Evolutionary conservation across 805 yeast genomes (phyloP).

Genomic region (Soucietia sequanensis): DNA sequence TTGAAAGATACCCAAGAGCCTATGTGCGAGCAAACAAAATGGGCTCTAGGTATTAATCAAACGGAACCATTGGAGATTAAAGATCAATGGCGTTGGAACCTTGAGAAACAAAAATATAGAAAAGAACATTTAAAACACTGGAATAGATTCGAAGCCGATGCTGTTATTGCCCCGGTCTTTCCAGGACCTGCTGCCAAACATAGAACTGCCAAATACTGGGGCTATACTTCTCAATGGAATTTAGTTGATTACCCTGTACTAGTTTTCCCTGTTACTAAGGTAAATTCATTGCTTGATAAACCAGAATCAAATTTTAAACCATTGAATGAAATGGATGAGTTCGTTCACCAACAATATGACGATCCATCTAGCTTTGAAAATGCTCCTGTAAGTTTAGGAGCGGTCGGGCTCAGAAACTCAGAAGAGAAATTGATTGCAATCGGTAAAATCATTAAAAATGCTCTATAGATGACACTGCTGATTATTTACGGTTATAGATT

Average conservation of each 20-base stretch:
- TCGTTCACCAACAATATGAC: constrained; percentile 11
- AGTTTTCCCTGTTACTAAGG: constrained; percentile 15
- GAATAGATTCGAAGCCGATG: constrained; percentile 7
- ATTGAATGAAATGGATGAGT: constrained; percentile 11
- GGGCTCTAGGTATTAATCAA: constrained; percentile 9
- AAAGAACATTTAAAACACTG: constrained; percentile 15
- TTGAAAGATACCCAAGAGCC: constrained; percentile 11
- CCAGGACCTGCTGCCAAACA: constrained; percentile 16
- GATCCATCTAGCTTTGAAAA: constrained; percentile 12
- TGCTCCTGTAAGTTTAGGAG: constrained; percentile 15
- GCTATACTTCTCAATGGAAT: constrained; percentile 18
- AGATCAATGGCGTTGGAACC: constrained; percentile 15
- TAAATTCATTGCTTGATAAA: constrained; percentile 11
- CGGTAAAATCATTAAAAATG: constrained; percentile 8
- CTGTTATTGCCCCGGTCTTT: constrained; percentile 16
- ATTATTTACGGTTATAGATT: no score
- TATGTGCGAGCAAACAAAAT: constrained; percentile 10
- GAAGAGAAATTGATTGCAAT: constrained; percentile 17
- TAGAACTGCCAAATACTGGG: constrained; percentile 19
- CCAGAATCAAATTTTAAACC: constrained; percentile 13
- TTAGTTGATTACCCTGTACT: constrained; percentile 17
- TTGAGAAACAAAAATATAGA: constrained; percentile 14
- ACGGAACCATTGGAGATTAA: constrained; percentile 8
- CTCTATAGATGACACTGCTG: no score
- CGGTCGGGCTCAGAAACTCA: constrained; percentile 17